phyloP scores from a whole-genome alignment of 2,329 filamentous ascomycete genomes.

The Ascochyta clinopodiicola region DNA sequence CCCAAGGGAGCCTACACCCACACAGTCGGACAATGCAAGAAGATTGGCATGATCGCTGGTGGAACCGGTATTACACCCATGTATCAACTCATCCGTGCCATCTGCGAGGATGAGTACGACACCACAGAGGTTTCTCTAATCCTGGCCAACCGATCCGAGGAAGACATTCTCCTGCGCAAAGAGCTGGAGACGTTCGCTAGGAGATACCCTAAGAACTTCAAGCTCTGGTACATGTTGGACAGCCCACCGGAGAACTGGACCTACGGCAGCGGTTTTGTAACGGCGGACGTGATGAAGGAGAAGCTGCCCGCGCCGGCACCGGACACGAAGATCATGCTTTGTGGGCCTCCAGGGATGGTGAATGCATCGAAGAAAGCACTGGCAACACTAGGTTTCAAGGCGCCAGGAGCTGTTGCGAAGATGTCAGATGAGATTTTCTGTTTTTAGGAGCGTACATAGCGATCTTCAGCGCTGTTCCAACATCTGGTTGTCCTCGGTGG shows the following conservation, averaged over 20 bases:
- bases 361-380: conserved; percentile 60
- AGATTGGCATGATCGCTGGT: conserved; percentile 64
- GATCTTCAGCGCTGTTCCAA: not conserved
- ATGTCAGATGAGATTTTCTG: conserved; percentile 63
- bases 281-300: conserved; percentile 57
- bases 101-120: conserved; percentile 67
- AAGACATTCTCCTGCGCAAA: conserved; percentile 64
- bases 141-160: conserved; percentile 65
- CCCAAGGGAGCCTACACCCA: conserved; percentile 66
- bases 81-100: conserved; percentile 68
- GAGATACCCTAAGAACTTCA: conserved; percentile 60
- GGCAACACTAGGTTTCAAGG: conserved; percentile 57
- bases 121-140: conserved; percentile 63
- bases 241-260: conserved; percentile 22
- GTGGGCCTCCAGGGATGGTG: conserved; percentile 65
- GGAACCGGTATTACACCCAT: conserved; percentile 63
- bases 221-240: conserved; percentile 62
- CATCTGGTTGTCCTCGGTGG: not conserved
- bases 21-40: conserved; percentile 40
- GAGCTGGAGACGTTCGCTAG: conserved; percentile 63
- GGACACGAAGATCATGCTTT: conserved; percentile 63
- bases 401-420: conserved; percentile 59
- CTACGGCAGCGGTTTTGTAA: conserved; percentile 36
- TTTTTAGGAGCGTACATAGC: conserved; percentile 48
- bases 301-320: conserved; percentile 55